Percentiles rank a stretch among this genome's conserved stretches.
phyloP scores from a whole-genome alignment of 2,329 filamentous ascomycete species.

The Parasarocladium wereldwijsianum region DNA sequence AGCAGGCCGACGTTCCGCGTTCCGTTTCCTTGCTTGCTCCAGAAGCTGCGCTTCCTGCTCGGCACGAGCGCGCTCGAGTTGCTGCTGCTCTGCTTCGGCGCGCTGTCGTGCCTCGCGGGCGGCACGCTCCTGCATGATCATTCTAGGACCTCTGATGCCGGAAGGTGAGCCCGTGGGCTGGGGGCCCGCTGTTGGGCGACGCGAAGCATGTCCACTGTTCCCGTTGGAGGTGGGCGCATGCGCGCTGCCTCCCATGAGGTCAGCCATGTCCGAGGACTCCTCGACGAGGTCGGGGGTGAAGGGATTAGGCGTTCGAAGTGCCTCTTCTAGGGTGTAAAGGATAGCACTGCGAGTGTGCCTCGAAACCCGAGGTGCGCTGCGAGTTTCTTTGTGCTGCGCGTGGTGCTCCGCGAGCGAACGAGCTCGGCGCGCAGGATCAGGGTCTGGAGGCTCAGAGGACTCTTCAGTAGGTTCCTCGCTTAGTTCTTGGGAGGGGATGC shows the following conservation, averaged over 20 bases:
- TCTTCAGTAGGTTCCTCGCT: slow-evolving; percentile 29
- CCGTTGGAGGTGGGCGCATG: slow-evolving; percentile 39
- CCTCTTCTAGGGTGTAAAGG: slow-evolving; percentile 83
- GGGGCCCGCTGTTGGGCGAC: slow-evolving; percentile 31
- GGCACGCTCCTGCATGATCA: slow-evolving; percentile 80
- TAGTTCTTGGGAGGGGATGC: slow-evolving; percentile 32
- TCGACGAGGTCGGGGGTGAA: slow-evolving; percentile 78
- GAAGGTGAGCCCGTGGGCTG: slow-evolving; percentile 39
- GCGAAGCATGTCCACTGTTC: slow-evolving; percentile 26
- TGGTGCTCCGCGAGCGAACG: slow-evolving; percentile 12
- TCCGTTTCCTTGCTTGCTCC: slow-evolving; percentile 40
- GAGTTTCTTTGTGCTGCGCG: slow-evolving; percentile 22
- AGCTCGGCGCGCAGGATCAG: slow-evolving; percentile 13
- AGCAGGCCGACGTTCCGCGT: slow-evolving; percentile 47
- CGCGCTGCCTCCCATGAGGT: slow-evolving; percentile 48
- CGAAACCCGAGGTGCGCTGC: slow-evolving; percentile 52
- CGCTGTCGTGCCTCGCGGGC: slow-evolving; percentile 60
- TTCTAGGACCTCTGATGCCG: slow-evolving; percentile 68
- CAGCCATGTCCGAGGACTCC: slow-evolving; percentile 86
- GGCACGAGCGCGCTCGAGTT: slow-evolving; percentile 38
- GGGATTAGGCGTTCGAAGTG: slow-evolving; percentile 63
- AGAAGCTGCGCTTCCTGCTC: slow-evolving; percentile 39
- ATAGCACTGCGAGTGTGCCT: slow-evolving; percentile 79
- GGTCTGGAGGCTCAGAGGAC: slow-evolving; percentile 16
- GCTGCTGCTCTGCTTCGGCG: slow-evolving; percentile 47